A percentile compares a stretch with the other conserved stretches of the same genome.
phyloP scores from a whole-genome alignment of 495 filamentous ascomycete species.

The Neurospora hispaniola region DNA sequence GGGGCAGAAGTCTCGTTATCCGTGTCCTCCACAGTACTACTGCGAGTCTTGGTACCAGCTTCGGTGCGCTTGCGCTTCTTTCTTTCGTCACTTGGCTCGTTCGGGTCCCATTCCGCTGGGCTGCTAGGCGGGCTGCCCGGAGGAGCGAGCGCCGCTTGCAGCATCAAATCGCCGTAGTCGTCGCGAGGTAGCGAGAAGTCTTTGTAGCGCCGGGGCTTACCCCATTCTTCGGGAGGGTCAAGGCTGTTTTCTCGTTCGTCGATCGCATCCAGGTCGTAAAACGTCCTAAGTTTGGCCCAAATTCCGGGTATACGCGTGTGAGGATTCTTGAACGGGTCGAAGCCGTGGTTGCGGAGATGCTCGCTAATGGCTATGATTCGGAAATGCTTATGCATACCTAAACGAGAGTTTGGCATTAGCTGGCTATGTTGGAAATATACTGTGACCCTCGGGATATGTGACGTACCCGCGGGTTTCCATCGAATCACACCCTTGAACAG shows the following conservation, averaged over 20 bases:
- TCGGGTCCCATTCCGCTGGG: conserved; percentile 40
- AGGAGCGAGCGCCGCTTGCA: conserved; percentile 51
- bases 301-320: conserved; percentile 87
- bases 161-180: conserved; percentile 68
- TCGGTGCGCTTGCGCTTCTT: conserved; percentile 36
- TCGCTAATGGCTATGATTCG: conserved; percentile 85
- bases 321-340: conserved; percentile 51
- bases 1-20: conserved; percentile 32
- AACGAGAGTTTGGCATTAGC: conserved; percentile 5
- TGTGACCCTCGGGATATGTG: background rate
- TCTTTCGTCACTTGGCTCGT: conserved; percentile 15
- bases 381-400: conserved; percentile 97
- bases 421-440: background rate
- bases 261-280: conserved; percentile 81
- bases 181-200: conserved; percentile 70
- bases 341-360: conserved; percentile 77
- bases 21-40: conserved; percentile 46
- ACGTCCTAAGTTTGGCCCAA: conserved; percentile 72
- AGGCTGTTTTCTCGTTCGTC: conserved; percentile 71
- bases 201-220: conserved; percentile 41
- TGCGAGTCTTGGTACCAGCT: conserved; percentile 28
- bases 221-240: conserved; percentile 51
- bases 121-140: conserved; percentile 46
- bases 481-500: conserved; percentile 80
- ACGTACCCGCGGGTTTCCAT: conserved; percentile 87